Evolutionary conservation across 2,329 filamentous ascomycete species (phyloP).

Genomic region (Rhynchosporium graminicola): DNA sequence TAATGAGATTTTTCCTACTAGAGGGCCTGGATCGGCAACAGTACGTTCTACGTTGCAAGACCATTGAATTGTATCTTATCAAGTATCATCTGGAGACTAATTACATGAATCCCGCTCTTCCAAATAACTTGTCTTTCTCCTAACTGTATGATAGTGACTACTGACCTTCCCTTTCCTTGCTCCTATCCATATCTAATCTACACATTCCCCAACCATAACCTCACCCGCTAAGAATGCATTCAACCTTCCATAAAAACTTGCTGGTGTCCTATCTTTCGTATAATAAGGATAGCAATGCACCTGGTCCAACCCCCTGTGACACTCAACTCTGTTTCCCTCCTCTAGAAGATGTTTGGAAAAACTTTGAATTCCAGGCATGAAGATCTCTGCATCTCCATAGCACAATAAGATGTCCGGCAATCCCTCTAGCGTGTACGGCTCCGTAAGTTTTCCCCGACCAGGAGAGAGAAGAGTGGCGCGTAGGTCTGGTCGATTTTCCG

Average conservation of each 20-base stretch:
- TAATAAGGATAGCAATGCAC: conserved; percentile 11
- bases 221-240: neutral
- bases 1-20: no score
- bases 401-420: conserved; percentile 1
- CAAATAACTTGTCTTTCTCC: no score
- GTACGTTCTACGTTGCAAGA: no score
- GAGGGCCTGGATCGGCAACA: no score
- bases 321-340: conserved; percentile 6
- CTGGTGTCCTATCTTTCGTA: conserved; percentile 1
- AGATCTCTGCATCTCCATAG: conserved; percentile 9
- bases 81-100: no score
- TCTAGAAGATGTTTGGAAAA: neutral
- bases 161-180: no score
- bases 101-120: no score
- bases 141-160: no score
- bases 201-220: conserved; percentile 1
- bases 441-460: neutral
- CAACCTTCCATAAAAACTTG: neutral
- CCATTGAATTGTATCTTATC: no score
- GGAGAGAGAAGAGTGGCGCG: neutral
- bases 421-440: conserved; percentile 1
- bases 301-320: conserved; percentile 6
- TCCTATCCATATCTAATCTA: neutral
- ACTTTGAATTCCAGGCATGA: conserved; percentile 5
- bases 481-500: neutral